Conservation (phyloP, 768 basidiomycete species). For the Amyloporia xantha region DNA sequence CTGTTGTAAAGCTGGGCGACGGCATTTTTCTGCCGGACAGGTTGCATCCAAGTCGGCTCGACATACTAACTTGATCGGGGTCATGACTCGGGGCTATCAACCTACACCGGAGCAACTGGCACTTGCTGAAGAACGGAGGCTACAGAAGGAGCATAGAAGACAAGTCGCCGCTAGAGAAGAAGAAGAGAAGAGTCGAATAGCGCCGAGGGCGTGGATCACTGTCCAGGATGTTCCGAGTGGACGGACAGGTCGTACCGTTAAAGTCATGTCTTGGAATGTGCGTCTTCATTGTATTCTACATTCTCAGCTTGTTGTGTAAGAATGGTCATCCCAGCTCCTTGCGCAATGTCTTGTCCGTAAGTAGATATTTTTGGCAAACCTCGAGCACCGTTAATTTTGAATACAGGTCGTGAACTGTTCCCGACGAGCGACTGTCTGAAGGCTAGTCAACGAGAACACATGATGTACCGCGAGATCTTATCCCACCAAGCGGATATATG, state of each 20-base stretch:
- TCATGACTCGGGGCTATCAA: constrained; percentile 16
- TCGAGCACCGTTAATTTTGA: neutral
- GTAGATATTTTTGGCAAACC: constrained; percentile 23
- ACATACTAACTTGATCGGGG: too few relatives aligned
- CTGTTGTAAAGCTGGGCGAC: too few relatives aligned
- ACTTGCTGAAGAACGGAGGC: constrained; percentile 38
- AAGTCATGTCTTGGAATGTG: constrained; percentile 81
- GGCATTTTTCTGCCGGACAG: too few relatives aligned
- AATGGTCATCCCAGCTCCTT: constrained; percentile 43
- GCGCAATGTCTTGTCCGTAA: constrained; percentile 77
- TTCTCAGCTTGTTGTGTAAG: constrained; percentile 9
- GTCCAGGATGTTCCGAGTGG: constrained; percentile 9
- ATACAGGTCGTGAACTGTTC: constrained; percentile 69
- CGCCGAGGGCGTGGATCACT: constrained; percentile 33
- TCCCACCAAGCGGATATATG: constrained; percentile 71
- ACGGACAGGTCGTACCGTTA: constrained; percentile 26
- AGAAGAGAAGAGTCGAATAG: constrained; percentile 20
- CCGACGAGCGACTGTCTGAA: constrained; percentile 84
- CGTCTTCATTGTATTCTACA: constrained; percentile 25
- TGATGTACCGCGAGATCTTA: constrained; percentile 73
- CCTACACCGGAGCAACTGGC: constrained; percentile 53
- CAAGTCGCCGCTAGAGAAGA: constrained; percentile 11
- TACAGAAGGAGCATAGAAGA: constrained; percentile 26
- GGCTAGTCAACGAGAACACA: constrained; percentile 60
- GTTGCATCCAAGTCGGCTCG: too few relatives aligned